Evolutionary conservation across 441 rosid species (phyloP).

Genomic region (Arabidopsis hybrid): DNA sequence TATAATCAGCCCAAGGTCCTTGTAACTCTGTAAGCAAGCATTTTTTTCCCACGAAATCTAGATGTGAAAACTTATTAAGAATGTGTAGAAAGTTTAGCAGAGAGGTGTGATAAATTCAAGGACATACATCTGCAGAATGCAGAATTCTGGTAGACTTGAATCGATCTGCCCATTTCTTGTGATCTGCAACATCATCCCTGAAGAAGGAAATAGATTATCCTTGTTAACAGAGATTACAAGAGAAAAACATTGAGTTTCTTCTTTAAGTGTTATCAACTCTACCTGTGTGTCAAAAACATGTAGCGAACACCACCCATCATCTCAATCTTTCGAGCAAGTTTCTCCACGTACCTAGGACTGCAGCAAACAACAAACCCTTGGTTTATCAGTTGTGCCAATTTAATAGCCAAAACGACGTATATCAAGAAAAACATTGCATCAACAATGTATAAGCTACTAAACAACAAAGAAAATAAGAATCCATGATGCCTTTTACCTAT

Average conservation of each 20-base stretch:
- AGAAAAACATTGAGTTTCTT: not conserved
- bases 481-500: slow-evolving; percentile 51
- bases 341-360: slow-evolving; percentile 68
- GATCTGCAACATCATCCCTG: slow-evolving; percentile 82
- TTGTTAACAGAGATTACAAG: slow-evolving; percentile 19
- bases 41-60: slow-evolving; percentile 2
- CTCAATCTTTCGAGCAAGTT: slow-evolving; percentile 57
- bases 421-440: slow-evolving; percentile 6
- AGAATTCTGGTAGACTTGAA: slow-evolving; percentile 58
- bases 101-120: slow-evolving; percentile 17
- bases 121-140: slow-evolving; percentile 61
- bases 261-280: slow-evolving; percentile 21
- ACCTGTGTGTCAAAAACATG: slow-evolving; percentile 75
- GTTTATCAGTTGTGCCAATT: not conserved
- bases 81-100: not conserved
- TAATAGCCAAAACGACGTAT: not conserved
- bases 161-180: slow-evolving; percentile 64
- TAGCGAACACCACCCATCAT: slow-evolving; percentile 62
- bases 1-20: not conserved
- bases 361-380: slow-evolving; percentile 23
- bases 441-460: slow-evolving; percentile 5
- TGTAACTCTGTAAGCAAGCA: slow-evolving; percentile 7
- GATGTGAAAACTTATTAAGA: slow-evolving; percentile 1
- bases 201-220: slow-evolving; percentile 36
- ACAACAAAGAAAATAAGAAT: slow-evolving; percentile 3